Evolutionary conservation across 2,329 filamentous ascomycete genomes (phyloP), one percentile per base, ranked within the genome.

Genomic region (Arachnomyces sp.): DNA sequence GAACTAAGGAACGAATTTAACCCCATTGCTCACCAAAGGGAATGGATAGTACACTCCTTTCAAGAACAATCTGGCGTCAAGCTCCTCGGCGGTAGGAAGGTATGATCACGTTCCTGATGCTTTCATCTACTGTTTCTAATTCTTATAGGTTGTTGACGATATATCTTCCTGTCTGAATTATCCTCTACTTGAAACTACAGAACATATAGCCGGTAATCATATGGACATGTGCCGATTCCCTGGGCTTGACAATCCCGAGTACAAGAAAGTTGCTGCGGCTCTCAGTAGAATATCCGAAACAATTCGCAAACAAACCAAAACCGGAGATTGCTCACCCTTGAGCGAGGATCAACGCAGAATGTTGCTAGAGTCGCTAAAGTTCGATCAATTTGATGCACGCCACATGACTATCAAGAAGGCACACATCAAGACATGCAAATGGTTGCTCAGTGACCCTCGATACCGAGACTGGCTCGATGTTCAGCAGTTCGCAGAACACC

Each of bases 321-420:
- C 21, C 21, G 9, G 21, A 9, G 21, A 25, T 5, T 25, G 21
- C 21, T 5, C 21, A 25, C 13, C 29, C 14, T 30, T 39, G 11
- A 39, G 28, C 13, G 30, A 43, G 37, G 32, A 47, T 18, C 45
- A 40, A 33, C 45, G 42, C 36, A 38, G 40, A 37, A 32, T 11
- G n/a, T 38, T 59, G 3, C 42, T 63, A 9, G 42, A 55, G 1
- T 60, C 55, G 0, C 38, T 69, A 4, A 44, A 14, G 4, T 71
- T 71, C 44, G 51, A 62, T 1, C 55, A 65, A 38, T 63, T 70
- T n/a, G 62, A 69, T 35, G 36, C 55, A 11, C 63, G 68, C 2
- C 55, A 54, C 5, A 38, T 39, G 12, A 62, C 51, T 3, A 66
- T 73, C 40, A 59, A 61, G 30, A 46, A 38, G 1, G 65, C 61